A percentile compares a stretch with the other conserved stretches of the same genome.
Evolutionary conservation across 2,329 filamentous ascomycete genomes (phyloP).

Genomic region (Neofusicoccum ribis): DNA sequence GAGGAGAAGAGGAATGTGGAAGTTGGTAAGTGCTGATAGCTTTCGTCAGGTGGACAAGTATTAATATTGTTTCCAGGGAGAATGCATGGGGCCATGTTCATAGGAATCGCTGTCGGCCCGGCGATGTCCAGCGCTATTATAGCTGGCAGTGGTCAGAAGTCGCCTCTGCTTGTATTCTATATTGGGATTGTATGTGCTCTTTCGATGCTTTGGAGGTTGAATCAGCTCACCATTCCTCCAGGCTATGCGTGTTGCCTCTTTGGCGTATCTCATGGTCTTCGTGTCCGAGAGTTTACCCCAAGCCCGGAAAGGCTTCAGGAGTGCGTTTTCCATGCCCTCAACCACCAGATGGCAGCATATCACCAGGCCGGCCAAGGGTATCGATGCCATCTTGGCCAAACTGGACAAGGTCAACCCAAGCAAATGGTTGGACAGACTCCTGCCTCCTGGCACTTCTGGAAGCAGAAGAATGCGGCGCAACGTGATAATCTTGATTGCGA

Average conservation of each 20-base stretch:
- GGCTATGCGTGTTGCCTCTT: constrained; percentile 19
- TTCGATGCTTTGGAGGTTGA: neutral
- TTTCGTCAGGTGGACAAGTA: neutral
- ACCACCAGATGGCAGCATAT: neutral
- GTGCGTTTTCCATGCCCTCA: neutral
- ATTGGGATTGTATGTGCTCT: constrained; percentile 14
- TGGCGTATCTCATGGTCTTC: constrained; percentile 20
- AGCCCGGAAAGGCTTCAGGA: neutral
- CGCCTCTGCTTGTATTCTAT: constrained; percentile 23
- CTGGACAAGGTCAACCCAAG: constrained; percentile 16
- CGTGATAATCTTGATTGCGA: constrained; percentile 18
- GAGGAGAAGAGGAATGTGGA: constrained; percentile 20
- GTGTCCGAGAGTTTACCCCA: constrained; percentile 19
- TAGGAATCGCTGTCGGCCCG: constrained; percentile 22
- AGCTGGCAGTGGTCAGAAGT: neutral
- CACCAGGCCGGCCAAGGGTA: neutral
- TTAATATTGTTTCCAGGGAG: neutral
- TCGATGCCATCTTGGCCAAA: neutral
- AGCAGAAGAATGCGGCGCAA: constrained; percentile 17
- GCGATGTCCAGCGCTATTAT: constrained; percentile 17
- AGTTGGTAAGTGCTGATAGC: constrained; percentile 8
- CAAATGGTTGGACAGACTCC: constrained; percentile 17
- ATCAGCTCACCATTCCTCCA: neutral
- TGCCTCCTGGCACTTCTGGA: neutral
- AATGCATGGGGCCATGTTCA: constrained; percentile 23